Evolutionary conservation across 202 grass and related monocot species (phyloP), one percentile per base, ranked within the genome.

Genomic region (Elaeis oleifera): DNA sequence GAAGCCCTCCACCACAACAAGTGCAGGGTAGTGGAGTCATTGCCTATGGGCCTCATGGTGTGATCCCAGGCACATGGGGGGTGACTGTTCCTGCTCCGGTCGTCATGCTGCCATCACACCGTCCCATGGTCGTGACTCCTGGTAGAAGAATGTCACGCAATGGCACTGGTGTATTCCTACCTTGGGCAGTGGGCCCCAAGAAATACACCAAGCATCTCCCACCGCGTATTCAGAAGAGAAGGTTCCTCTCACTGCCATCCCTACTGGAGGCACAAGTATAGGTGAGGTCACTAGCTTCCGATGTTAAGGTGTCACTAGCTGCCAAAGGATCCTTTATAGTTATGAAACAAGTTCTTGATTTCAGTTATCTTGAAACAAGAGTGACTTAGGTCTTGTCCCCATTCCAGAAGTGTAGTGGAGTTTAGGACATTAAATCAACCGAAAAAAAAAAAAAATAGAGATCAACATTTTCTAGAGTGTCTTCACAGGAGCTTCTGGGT

Each of bases 121-220:
- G 81, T 67, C 66, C 88, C 8, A 71, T 85, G 78, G 71, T 77
- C 11, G 67, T 85, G 73, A 69, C 65, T 64, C 60, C 72, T 61
- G 75, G 74, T 76, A 92, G 78, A 65, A 70, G 81, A 67, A 86
- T 81, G 79, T 69, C 69, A 5, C 81, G 82, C 14, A 74, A 77
- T 53, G 94, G 95, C 70, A 97, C 94, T 16, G 94, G 94, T 54
- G 94, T 97, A 54, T 97, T 97, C 77, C 81, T 97, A 69, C 94
- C 94, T 5, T 97, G 88, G 94, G 85, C 70, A 55, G 94, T 97
- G 1, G 94, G 87, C 5, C 79, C 92, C 2, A 97, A 92, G 84
- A 70, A 84, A 61, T 84, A 92, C 51, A 86, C 84, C 82, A 89
- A 84, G 82, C 88, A 92, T 56, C 88, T 97, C 6, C 92, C 94